Evolutionary conservation across 2,329 filamentous ascomycete genomes (phyloP), one percentile per base, ranked within the genome.

Genomic region (Neocatenulostroma microsporum): DNA sequence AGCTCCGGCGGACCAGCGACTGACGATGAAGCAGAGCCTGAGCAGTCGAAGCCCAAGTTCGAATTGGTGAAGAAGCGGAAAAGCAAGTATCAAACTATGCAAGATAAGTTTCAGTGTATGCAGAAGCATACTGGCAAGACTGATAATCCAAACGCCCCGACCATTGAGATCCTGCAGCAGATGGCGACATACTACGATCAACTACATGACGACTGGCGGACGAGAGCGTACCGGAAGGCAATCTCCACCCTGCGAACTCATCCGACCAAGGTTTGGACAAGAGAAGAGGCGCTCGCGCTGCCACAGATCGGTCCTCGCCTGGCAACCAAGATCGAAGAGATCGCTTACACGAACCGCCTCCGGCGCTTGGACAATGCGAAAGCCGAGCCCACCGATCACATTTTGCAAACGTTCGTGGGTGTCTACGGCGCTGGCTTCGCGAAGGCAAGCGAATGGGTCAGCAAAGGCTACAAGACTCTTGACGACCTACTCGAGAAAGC

Each of bases 321-420:
- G 2, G 87, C 87, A 0, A 68, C 74, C 18, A 94, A 94, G 58
- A 91, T 96, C 45, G 84, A 91, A 51, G 89, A 95, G 55, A 94
- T 95, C 28, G 84, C 78, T 2, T 69, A 70, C 25, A 94, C 85
- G 0, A 74, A 85, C 50, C 69, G 70, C 18, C 72, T 95, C 1
- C 73, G 73, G 27, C 73, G 81, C 24, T 70, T 95, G 0, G 82
- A 94, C 21, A 76, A 80, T 49, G 76, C 82, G 1, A 72, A 74
- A 37, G 61, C 69, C 3, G 82, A 93, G 30, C 75, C 81, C 0
- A 67, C 70, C n/a, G 77, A 86, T 45, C 62, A 69, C 12, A 62
- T 76, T 0, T 62, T 94, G 1, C 74, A 80, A 39, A 58, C 75
- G 0, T 95, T 95, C 53, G 67, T 85, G 17, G 73, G 78, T 0